Base-by-base conservation (phyloP, 2,329 filamentous ascomycete genomes). In the Penicillium frequentans region DNA sequence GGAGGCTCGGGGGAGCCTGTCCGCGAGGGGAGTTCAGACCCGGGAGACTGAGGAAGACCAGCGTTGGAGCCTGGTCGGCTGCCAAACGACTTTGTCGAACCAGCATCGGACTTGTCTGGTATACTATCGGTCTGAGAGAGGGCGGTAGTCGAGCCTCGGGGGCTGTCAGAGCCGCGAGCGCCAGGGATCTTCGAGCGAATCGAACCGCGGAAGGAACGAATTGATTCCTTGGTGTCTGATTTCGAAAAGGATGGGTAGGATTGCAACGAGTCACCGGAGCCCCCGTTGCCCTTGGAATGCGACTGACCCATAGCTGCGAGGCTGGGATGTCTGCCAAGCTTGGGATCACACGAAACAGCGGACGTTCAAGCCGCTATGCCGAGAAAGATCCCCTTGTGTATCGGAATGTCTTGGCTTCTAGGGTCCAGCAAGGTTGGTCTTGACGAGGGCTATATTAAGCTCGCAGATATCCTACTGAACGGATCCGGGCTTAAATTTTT, bases 201-300 rank as follows among this genome's bases (percentile, higher is more conserved):
- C 9, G 84, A 84, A 39, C 87, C 89, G 65, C 90, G 86, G 74
- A 97, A 87, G 5, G 93, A 97, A 63, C 92, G 89, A 31, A 89
- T 86, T 7, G 92, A 97, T 64, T 96, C 93, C 73, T 93, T 93
- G 27, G 93, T 98, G 72, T 98, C 93, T 55, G 92, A 91, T 73
- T 90, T 89, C 77, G 88, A 90, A 73, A 98, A 93, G 27, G 93
- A 96, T 27, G 93, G 93, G 75, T 95, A 96, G 29, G 91, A 90
- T 74, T 91, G 89, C 57, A 97, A 80, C 59, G 84, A 81, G 37
- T 90, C 86, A 62, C 76, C 75, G 51, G 82, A 80, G 67, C 82
- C 84, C 69, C 84, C 83, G 58, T 77, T 79, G 67, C 78, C 77
- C 69, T 81, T 81, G 65, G 79, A 81, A 72, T 80, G 79, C 70